Percentiles rank a stretch among this genome's conserved stretches.
Conservation (phyloP, 2,329 filamentous ascomycete species). For the Aspergillus sp. region DNA sequence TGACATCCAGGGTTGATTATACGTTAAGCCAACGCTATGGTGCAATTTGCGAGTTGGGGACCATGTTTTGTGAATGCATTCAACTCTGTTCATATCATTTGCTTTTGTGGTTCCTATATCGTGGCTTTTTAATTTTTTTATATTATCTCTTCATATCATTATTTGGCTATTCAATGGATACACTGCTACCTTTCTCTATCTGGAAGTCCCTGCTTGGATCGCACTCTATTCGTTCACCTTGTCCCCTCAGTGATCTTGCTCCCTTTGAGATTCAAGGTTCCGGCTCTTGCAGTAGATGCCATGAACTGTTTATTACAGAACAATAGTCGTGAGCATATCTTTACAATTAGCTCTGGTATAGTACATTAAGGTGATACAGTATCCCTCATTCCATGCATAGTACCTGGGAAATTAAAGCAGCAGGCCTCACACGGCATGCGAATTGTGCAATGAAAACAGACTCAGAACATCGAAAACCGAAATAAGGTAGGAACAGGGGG, state of each 20-base stretch:
- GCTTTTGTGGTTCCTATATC: background rate
- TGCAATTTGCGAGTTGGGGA: constrained; percentile 5
- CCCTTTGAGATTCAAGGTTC: background rate
- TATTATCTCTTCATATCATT: background rate
- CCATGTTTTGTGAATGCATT: background rate
- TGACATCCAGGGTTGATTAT: constrained; percentile 20
- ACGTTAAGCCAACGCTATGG: constrained; percentile 12
- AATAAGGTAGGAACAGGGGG: background rate
- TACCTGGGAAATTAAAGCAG: background rate
- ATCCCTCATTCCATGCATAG: background rate
- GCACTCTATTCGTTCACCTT: background rate
- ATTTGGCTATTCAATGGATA: background rate
- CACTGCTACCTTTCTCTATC: background rate
- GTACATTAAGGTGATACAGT: background rate
- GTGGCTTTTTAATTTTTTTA: constrained; percentile 7
- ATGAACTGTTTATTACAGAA: background rate
- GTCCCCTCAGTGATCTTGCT: background rate
- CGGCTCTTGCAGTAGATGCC: background rate
- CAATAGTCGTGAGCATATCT: background rate
- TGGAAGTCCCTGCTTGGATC: background rate
- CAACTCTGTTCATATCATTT: background rate
- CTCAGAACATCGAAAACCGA: background rate
- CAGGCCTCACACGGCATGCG: background rate
- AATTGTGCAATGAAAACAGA: background rate
- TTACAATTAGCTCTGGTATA: background rate